Percentiles rank a stretch among this genome's conserved stretches.
phyloP scores from a whole-genome alignment of 192 early-diverging fungal genomes.

The Spizellomyces sp. region DNA sequence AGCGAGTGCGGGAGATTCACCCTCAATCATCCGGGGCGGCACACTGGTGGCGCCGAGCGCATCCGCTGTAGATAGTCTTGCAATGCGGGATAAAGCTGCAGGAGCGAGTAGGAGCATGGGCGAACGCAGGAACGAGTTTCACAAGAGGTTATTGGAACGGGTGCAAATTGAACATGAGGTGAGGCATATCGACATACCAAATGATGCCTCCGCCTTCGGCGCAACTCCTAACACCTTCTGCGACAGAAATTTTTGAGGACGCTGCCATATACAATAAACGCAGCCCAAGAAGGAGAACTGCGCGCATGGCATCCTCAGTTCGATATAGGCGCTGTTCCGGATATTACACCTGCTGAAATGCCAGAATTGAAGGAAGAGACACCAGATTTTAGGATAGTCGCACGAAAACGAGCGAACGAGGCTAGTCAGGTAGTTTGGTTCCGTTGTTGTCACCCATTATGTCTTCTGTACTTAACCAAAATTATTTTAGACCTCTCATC shows the following conservation, averaged over 20 bases:
- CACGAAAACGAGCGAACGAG: background rate
- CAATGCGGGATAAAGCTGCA: slow-evolving; percentile 3
- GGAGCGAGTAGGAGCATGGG: slow-evolving; percentile 9
- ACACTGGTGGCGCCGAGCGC: slow-evolving; percentile 6
- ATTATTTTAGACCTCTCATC: too few relatives aligned
- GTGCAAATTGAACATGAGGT: slow-evolving; percentile 29
- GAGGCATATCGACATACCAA: background rate
- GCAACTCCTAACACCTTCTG: slow-evolving; percentile 6
- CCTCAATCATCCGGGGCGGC: slow-evolving; percentile 21
- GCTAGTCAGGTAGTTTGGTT: too few relatives aligned
- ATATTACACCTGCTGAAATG: slow-evolving; percentile 23
- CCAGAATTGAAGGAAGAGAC: slow-evolving; percentile 23
- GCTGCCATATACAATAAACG: background rate
- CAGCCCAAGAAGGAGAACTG: slow-evolving; percentile 8
- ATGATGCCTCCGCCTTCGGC: background rate
- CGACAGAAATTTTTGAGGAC: slow-evolving; percentile 25
- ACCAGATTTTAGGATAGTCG: slow-evolving; percentile 1
- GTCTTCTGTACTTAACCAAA: too few relatives aligned
- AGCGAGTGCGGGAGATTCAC: background rate
- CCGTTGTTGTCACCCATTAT: too few relatives aligned
- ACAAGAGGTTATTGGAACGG: slow-evolving; percentile 2
- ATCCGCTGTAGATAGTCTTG: slow-evolving; percentile 18
- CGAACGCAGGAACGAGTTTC: slow-evolving; percentile 25
- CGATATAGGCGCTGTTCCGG: slow-evolving; percentile 34
- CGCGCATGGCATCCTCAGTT: slow-evolving; percentile 39